Percentiles rank a stretch among this genome's conserved stretches.
Evolutionary conservation across 202 grass and related monocot species (phyloP).

Genomic region (Bolboschoenoplectus hybrid): DNA sequence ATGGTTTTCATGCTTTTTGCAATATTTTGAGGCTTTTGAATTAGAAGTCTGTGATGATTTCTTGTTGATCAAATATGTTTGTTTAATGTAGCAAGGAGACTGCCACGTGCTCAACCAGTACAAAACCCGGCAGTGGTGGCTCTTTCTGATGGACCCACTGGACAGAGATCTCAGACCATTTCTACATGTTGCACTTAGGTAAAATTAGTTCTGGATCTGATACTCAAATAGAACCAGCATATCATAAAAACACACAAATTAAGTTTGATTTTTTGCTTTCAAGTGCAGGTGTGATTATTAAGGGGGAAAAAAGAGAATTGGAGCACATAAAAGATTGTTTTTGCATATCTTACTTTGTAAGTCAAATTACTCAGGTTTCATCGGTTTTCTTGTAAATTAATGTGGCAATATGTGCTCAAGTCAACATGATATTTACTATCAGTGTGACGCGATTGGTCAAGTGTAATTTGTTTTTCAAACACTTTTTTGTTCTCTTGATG

Average conservation of each 20-base stretch:
- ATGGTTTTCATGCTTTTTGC: neutral
- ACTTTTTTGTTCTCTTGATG: neutral
- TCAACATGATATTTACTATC: conserved; percentile 1
- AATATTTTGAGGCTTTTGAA: conserved; percentile 10
- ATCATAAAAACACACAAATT: neutral
- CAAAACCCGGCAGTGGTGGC: conserved; percentile 59
- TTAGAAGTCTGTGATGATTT: neutral
- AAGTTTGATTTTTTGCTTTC: neutral
- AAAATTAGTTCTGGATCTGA: neutral
- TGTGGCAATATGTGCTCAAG: conserved; percentile 17
- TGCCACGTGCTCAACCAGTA: conserved; percentile 61
- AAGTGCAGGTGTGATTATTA: neutral
- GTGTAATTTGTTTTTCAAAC: conserved; percentile 20
- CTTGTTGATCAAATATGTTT: conserved; percentile 12
- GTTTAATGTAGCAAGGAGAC: conserved; percentile 68
- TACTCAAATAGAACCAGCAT: conserved; percentile 18
- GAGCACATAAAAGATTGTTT: neutral
- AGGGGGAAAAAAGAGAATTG: neutral
- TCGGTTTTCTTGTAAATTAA: neutral
- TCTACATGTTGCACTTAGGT: conserved; percentile 42
- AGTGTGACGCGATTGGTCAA: conserved; percentile 11
- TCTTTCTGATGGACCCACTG: conserved; percentile 28
- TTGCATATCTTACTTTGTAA: conserved; percentile 5
- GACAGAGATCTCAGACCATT: conserved; percentile 23
- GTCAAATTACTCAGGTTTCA: neutral